phyloP scores from a whole-genome alignment of 441 rosid species.

The Populus hybrid region DNA sequence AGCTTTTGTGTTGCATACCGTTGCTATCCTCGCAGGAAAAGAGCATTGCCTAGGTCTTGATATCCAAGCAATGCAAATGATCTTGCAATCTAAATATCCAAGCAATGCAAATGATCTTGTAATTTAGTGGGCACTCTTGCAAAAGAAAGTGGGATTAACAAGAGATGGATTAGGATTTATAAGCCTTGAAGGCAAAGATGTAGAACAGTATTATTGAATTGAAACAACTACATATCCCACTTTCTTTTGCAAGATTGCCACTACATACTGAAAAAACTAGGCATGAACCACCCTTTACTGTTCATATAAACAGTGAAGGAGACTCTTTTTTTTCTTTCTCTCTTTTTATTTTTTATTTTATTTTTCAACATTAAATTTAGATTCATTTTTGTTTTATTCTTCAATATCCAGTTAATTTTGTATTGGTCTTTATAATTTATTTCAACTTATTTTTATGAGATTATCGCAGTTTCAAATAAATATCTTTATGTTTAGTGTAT shows the following conservation, averaged over 20 bases:
- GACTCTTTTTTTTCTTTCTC: fast-evolving
- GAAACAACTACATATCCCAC: background rate
- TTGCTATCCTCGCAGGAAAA: background rate
- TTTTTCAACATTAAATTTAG: too few species aligned
- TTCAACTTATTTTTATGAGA: too few species aligned
- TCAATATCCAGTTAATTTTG: too few species aligned
- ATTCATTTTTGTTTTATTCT: too few species aligned
- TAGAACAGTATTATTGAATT: background rate
- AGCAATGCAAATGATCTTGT: background rate
- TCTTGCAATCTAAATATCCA: background rate
- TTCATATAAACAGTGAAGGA: too few species aligned
- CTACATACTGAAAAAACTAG: too few species aligned
- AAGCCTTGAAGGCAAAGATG: background rate
- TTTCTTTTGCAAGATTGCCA: too few species aligned
- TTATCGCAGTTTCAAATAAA: too few species aligned
- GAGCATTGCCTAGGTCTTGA: background rate
- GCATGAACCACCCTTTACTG: too few species aligned
- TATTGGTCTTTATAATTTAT: too few species aligned
- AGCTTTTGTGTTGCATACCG: background rate
- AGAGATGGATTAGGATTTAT: background rate
- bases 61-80: background rate
- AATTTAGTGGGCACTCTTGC: background rate
- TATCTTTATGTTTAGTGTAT: too few species aligned
- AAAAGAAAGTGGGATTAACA: background rate
- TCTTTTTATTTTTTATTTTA: too few species aligned